Conservation (phyloP, 352 stramenopile species). For the Elongisporangium undulatum region DNA sequence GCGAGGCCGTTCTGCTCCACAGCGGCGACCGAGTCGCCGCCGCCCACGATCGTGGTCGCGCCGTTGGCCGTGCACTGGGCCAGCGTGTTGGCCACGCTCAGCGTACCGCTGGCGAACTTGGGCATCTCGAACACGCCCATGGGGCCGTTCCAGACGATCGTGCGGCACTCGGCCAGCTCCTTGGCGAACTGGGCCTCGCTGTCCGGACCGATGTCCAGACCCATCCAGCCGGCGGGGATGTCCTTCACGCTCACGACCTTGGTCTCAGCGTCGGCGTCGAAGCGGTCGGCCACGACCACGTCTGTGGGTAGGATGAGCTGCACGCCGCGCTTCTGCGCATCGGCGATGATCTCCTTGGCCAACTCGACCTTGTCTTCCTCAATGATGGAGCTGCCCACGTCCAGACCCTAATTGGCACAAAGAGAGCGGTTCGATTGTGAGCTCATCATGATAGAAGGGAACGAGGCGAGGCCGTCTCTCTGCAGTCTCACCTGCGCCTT, state of each 20-base stretch:
- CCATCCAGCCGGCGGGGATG: constrained; percentile 96
- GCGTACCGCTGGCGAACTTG: constrained; percentile 94
- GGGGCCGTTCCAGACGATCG: constrained; percentile 92
- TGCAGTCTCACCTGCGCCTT: constrained; percentile 78
- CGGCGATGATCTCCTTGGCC: constrained; percentile 87
- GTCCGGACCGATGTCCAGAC: constrained; percentile 83
- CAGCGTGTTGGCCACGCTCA: constrained; percentile 89
- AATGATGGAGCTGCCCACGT: constrained; percentile 93
- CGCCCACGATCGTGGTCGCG: constrained; percentile 90
- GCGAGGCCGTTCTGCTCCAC: constrained; percentile 92
- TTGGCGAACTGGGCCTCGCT: constrained; percentile 57
- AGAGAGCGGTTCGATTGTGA: background rate
- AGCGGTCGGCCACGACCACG: constrained; percentile 93
- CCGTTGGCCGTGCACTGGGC: constrained; percentile 82
- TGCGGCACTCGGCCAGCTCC: constrained; percentile 91
- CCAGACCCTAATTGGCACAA: constrained; percentile 76
- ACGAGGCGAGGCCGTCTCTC: background rate
- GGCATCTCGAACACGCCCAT: constrained; percentile 99
- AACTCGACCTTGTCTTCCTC: constrained; percentile 94
- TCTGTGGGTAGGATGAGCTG: constrained; percentile 91
- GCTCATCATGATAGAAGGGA: too few relatives aligned
- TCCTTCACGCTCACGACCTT: constrained; percentile 66
- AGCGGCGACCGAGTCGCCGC: constrained; percentile 95
- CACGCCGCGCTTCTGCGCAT: constrained; percentile 87
- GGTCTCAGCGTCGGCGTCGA: constrained; percentile 53